Evolutionary conservation across 1,284 basidiomycete species (phyloP).

Genomic region (Fomes fomentarius): DNA sequence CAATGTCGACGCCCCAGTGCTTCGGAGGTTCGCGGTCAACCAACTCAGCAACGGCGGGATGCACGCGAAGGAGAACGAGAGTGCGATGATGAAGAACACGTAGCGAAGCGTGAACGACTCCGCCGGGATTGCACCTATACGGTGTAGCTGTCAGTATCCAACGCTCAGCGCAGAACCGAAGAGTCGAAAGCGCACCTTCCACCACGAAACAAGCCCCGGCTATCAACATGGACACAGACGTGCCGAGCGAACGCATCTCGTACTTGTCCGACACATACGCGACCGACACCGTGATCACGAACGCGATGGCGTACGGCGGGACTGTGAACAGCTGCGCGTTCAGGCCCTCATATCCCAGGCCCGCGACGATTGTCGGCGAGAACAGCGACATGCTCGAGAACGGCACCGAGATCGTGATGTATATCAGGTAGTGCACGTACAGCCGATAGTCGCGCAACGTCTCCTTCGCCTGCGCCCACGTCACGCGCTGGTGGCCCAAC

Average conservation of each 20-base stretch:
- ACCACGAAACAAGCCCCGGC: constrained; percentile 25
- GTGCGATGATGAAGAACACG: constrained; percentile 38
- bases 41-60: constrained; percentile 42
- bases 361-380: constrained; percentile 40
- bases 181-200: constrained; percentile 14
- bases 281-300: constrained; percentile 35
- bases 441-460: constrained; percentile 38
- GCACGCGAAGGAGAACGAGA: constrained; percentile 39
- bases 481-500: constrained; percentile 31
- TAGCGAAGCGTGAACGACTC: constrained; percentile 38
- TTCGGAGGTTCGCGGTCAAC: constrained; percentile 40
- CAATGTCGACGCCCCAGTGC: constrained; percentile 37
- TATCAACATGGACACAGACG: constrained; percentile 18
- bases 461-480: constrained; percentile 32
- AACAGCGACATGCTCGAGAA: constrained; percentile 41
- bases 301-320: constrained; percentile 49
- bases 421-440: constrained; percentile 38
- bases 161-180: neutral
- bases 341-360: constrained; percentile 48
- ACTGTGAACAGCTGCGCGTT: constrained; percentile 59
- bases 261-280: constrained; percentile 26
- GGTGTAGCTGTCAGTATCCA: neutral
- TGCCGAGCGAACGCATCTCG: constrained; percentile 20
- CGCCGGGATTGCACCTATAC: constrained; percentile 33
- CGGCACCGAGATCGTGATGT: constrained; percentile 36